These are phyloP conservation scores for Aulographum hederae DNA, from an alignment of 2,329 filamentous ascomycete species.

Conservation along the genomic window DNA sequence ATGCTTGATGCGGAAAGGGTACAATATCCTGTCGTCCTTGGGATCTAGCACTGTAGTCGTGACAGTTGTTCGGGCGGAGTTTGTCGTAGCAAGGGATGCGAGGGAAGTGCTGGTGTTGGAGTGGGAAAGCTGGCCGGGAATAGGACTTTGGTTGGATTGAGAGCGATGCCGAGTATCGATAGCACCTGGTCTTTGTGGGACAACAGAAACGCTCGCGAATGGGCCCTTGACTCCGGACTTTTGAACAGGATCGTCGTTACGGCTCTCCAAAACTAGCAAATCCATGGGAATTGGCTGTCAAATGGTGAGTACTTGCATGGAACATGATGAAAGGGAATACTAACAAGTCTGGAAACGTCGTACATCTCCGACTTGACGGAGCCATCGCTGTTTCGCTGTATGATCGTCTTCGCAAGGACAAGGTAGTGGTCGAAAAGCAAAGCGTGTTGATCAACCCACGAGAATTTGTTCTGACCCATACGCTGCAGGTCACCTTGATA, in stretches of 20 bases:
- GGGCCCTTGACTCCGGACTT: slow-evolving; percentile 59
- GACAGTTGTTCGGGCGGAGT: slow-evolving; percentile 29
- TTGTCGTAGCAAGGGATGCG: slow-evolving; percentile 25
- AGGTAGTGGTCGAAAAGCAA: slow-evolving; percentile 94
- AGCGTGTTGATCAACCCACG: slow-evolving; percentile 85
- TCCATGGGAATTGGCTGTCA: slow-evolving; percentile 81
- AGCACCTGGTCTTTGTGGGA: slow-evolving; percentile 27
- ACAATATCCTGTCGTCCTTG: slow-evolving; percentile 63
- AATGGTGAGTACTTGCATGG: slow-evolving; percentile 1
- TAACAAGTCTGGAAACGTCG: slow-evolving; percentile 78
- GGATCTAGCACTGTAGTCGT: slow-evolving; percentile 31
- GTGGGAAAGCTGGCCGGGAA: slow-evolving; percentile 41
- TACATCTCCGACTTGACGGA: slow-evolving; percentile 66
- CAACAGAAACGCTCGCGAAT: slow-evolving; percentile 48
- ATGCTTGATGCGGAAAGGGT: slow-evolving; percentile 91
- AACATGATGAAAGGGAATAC: slow-evolving; percentile 9
- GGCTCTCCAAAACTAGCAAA: slow-evolving; percentile 76
- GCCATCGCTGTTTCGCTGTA: slow-evolving; percentile 46
- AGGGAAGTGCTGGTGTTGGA: slow-evolving; percentile 46
- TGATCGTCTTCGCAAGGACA: slow-evolving; percentile 67
- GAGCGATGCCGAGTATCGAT: slow-evolving; percentile 30
- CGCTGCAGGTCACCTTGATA: slow-evolving; percentile 78
- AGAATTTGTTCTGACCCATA: slow-evolving; percentile 55
- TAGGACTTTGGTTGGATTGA: slow-evolving; percentile 21
- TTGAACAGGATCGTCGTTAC: slow-evolving; percentile 77